These are phyloP conservation scores for Boletus vermiculosoides DNA, from an alignment of 768 basidiomycete genomes.

Conservation along the genomic window DNA sequence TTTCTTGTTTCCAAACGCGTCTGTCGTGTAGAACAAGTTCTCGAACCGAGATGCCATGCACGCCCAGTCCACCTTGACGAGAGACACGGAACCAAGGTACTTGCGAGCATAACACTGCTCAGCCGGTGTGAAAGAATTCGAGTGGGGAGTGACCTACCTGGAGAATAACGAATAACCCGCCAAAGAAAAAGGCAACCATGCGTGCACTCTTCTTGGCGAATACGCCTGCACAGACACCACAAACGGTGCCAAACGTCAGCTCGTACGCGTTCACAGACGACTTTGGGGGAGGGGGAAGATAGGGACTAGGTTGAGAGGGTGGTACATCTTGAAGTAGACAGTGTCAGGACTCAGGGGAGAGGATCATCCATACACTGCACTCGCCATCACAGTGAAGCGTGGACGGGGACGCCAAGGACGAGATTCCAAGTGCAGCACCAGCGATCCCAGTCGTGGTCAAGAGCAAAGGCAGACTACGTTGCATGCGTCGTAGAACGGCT, in stretches of 20 bases:
- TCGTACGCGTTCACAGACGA: conserved; percentile 82
- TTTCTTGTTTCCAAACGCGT: conserved; percentile 49
- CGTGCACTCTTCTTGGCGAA: conserved; percentile 96
- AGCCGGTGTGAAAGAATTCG: neutral
- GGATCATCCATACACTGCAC: conserved; percentile 9
- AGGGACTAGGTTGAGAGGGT: conserved; percentile 9
- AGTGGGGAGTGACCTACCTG: conserved; percentile 54
- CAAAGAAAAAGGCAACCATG: conserved; percentile 78
- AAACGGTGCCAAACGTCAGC: conserved; percentile 84
- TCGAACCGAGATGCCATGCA: conserved; percentile 66
- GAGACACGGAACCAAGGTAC: conserved; percentile 75
- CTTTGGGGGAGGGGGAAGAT: conserved; percentile 47
- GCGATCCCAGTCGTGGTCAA: conserved; percentile 36
- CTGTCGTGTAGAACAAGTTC: conserved; percentile 63
- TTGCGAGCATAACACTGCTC: conserved; percentile 31
- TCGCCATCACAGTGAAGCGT: conserved; percentile 55
- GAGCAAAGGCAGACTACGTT: conserved; percentile 14
- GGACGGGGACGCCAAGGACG: conserved; percentile 32
- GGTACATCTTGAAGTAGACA: conserved; percentile 8
- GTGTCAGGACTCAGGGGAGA: conserved; percentile 2
- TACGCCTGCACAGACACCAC: conserved; percentile 86
- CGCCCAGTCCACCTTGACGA: conserved; percentile 83
- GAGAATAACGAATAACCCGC: conserved; percentile 86
- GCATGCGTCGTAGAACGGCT: conserved; percentile 4
- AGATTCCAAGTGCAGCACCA: conserved; percentile 46